Evolutionary conservation across 1,284 basidiomycete genomes (phyloP).

Genomic region (Grifola frondosa): DNA sequence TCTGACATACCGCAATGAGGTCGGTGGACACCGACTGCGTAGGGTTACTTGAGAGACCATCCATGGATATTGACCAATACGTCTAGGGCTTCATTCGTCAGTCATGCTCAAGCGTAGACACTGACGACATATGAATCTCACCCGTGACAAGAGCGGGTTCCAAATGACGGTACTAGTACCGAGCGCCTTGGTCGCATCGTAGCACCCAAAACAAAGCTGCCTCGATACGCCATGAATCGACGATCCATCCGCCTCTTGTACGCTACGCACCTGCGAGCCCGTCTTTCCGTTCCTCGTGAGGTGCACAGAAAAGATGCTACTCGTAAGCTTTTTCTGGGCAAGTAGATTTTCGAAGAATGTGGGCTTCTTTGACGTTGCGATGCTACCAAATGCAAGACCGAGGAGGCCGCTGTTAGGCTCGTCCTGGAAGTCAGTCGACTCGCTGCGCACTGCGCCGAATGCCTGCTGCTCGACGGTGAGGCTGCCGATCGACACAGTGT

Average conservation of each 20-base stretch:
- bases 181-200: constrained; percentile 48
- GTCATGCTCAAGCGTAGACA: not conserved
- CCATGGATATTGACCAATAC: constrained; percentile 55
- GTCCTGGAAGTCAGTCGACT: constrained; percentile 43
- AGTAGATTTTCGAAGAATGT: constrained; percentile 69
- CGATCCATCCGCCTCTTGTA: not conserved
- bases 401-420: constrained; percentile 53
- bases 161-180: constrained; percentile 48
- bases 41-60: constrained; percentile 38
- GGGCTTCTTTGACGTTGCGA: constrained; percentile 42
- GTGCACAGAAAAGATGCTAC: constrained; percentile 58
- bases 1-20: constrained; percentile 38
- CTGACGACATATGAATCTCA: constrained; percentile 20
- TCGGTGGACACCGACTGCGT: constrained; percentile 19
- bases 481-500: constrained; percentile 47
- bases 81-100: constrained; percentile 34
- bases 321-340: constrained; percentile 37
- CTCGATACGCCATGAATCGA: not conserved
- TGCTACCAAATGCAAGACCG: constrained; percentile 58
- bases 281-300: constrained; percentile 43
- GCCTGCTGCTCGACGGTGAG: constrained; percentile 45
- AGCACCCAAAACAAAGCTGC: constrained; percentile 61
- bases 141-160: constrained; percentile 52
- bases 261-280: constrained; percentile 48
- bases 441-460: constrained; percentile 46